Evolutionary conservation across 148 eudicot genomes (phyloP).

Genomic region (Fallopia convolvulus): DNA sequence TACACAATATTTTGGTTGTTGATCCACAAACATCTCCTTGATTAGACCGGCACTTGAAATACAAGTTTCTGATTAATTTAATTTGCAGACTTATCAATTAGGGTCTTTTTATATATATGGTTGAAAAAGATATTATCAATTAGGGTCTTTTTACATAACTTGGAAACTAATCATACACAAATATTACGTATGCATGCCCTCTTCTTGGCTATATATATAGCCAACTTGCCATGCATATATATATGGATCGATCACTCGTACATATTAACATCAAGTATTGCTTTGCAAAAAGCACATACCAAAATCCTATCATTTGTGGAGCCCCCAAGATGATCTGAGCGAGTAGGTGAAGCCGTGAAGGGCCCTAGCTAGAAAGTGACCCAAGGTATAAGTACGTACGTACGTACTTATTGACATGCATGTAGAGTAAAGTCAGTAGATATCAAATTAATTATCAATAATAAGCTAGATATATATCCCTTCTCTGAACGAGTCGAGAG

Average conservation of each 20-base stretch:
- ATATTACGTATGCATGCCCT: background rate
- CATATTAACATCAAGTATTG: background rate
- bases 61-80: background rate
- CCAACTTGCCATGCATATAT: background rate
- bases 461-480: too few relatives aligned
- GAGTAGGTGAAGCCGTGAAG: background rate
- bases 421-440: too few relatives aligned
- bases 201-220: background rate
- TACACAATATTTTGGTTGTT: background rate
- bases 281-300: background rate
- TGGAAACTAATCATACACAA: background rate
- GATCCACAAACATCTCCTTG: conserved; percentile 4
- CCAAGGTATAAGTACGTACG: background rate
- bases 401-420: background rate
- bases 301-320: background rate
- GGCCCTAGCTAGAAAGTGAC: background rate
- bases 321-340: background rate
- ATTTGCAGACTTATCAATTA: background rate
- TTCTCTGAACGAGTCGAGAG: too few relatives aligned
- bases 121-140: too few relatives aligned
- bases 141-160: background rate
- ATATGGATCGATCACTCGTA: too few relatives aligned
- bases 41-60: conserved; percentile 5
- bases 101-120: background rate
- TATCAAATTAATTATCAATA: too few relatives aligned